Evolutionary conservation across 371 early-diverging fungal species (phyloP).

Genomic region (Mortierella sp.): DNA sequence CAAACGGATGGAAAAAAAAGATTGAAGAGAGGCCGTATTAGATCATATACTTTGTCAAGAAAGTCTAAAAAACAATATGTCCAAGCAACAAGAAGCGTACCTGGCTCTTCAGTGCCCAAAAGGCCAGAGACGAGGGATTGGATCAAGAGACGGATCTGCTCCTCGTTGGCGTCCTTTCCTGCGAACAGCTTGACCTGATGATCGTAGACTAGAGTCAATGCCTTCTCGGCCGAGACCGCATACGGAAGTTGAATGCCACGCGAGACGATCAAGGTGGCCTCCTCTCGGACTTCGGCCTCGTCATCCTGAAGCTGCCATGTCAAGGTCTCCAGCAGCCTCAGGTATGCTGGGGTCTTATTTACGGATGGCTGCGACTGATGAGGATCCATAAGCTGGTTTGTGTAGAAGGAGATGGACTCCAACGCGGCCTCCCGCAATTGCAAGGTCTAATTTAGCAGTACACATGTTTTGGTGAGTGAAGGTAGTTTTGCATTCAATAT

Average conservation of each 20-base stretch:
- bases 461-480: not conserved
- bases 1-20: not conserved
- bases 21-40: not conserved
- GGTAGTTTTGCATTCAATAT: not conserved
- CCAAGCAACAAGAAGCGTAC: not conserved
- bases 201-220: slow-evolving; percentile 40
- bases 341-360: slow-evolving; percentile 49
- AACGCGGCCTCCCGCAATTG: slow-evolving; percentile 71
- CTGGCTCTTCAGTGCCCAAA: slow-evolving; percentile 28
- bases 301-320: slow-evolving; percentile 74
- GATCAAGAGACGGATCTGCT: slow-evolving; percentile 46
- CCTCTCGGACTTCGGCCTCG: slow-evolving; percentile 78
- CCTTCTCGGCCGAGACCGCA: slow-evolving; percentile 49
- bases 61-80: not conserved
- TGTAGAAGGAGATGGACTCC: slow-evolving; percentile 63
- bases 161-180: slow-evolving; percentile 36
- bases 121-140: slow-evolving; percentile 21
- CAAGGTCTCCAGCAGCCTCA: slow-evolving; percentile 34
- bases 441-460: slow-evolving; percentile 52
- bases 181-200: slow-evolving; percentile 34
- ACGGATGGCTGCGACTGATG: slow-evolving; percentile 40
- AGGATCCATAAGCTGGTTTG: slow-evolving; percentile 58
- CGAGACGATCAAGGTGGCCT: slow-evolving; percentile 69
- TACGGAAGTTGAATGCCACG: slow-evolving; percentile 60
- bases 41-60: not conserved